phyloP scores from a whole-genome alignment of 2,329 filamentous ascomycete genomes.

The Gremmenia infestans region DNA sequence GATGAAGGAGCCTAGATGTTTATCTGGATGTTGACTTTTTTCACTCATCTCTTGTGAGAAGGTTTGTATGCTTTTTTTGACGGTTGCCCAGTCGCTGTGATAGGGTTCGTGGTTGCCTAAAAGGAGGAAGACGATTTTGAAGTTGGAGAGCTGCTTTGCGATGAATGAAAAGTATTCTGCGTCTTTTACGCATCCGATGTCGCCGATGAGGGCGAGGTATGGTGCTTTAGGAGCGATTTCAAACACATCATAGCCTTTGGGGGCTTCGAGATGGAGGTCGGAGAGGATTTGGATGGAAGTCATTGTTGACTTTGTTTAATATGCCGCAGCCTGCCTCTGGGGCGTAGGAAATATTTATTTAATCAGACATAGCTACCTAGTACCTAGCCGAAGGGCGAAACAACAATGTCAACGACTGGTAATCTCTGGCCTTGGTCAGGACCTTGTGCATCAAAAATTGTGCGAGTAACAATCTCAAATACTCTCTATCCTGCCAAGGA shows the following conservation, averaged over 20 bases:
- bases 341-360: too few relatives aligned
- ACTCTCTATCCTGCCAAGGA: too few relatives aligned
- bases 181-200: slow-evolving; percentile 35
- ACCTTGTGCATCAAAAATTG: too few relatives aligned
- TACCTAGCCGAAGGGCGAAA: too few relatives aligned
- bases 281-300: slow-evolving; percentile 8
- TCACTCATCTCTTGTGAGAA: slow-evolving; percentile 3
- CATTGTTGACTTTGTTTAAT: too few relatives aligned
- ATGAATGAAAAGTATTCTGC: slow-evolving; percentile 37
- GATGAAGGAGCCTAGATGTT: slow-evolving; percentile 28
- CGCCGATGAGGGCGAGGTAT: slow-evolving; percentile 44
- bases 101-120: slow-evolving; percentile 46
- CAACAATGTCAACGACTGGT: too few relatives aligned
- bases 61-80: slow-evolving; percentile 7
- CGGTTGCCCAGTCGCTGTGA: slow-evolving; percentile 30
- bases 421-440: too few relatives aligned
- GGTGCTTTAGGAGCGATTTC: slow-evolving; percentile 36
- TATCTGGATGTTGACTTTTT: not conserved
- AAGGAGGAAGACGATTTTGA: slow-evolving; percentile 39
- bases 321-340: too few relatives aligned
- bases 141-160: slow-evolving; percentile 35
- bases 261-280: slow-evolving; percentile 44
- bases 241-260: slow-evolving; percentile 37
- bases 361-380: too few relatives aligned
- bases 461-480: too few relatives aligned